These are phyloP conservation scores for Pichia exigua DNA, from an alignment of 805 yeast species.

Conservation along the genomic window DNA sequence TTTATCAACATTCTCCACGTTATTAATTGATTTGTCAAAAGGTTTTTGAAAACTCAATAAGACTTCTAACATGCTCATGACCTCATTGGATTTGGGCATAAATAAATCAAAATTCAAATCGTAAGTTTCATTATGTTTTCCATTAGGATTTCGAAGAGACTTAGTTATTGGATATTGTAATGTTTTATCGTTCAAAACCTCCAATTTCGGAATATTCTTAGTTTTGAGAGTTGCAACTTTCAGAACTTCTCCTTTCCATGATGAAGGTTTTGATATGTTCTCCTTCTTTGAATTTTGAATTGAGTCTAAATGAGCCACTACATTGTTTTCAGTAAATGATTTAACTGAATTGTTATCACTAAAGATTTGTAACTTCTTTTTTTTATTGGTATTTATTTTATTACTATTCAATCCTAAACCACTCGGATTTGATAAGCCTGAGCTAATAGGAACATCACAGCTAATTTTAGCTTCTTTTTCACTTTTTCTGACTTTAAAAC, in stretches of 20 bases:
- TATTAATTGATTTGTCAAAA: neutral
- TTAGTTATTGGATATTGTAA: slow-evolving; percentile 38
- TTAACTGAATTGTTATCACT: neutral
- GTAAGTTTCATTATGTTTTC: slow-evolving; percentile 53
- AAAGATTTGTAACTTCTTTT: slow-evolving; percentile 3
- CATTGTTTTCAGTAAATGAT: neutral
- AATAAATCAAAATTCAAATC: slow-evolving; percentile 53
- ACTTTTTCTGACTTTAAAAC: slow-evolving; percentile 36
- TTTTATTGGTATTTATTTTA: slow-evolving; percentile 11
- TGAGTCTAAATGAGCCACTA: slow-evolving; percentile 35
- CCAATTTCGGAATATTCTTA: slow-evolving; percentile 10
- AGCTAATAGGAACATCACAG: neutral
- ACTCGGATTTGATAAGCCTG: slow-evolving; percentile 14
- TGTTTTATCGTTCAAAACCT: slow-evolving; percentile 34
- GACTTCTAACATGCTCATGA: slow-evolving; percentile 38
- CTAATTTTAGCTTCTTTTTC: slow-evolving; percentile 9
- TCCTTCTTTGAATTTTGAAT: slow-evolving; percentile 52
- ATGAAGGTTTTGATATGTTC: slow-evolving; percentile 43
- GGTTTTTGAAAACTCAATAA: slow-evolving; percentile 32
- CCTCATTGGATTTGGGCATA: slow-evolving; percentile 33
- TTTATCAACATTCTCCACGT: neutral
- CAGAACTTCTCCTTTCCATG: slow-evolving; percentile 61
- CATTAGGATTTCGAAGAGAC: slow-evolving; percentile 39
- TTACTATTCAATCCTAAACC: slow-evolving; percentile 18
- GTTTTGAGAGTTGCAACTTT: slow-evolving; percentile 29